Conservation (phyloP, 2,329 filamentous ascomycete genomes). For the Elsinoe batatas region DNA sequence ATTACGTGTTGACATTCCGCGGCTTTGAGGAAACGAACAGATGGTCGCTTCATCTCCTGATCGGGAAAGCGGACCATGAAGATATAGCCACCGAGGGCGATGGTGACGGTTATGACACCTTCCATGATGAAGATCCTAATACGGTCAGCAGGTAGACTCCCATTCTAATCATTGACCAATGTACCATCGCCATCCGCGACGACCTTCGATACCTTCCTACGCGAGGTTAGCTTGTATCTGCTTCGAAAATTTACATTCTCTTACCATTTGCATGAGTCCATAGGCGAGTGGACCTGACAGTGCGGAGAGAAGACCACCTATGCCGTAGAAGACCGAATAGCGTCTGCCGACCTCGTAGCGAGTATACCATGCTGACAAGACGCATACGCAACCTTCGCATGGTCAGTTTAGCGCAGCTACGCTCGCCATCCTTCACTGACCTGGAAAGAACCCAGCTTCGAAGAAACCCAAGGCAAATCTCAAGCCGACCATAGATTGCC, state of each 20-base stretch:
- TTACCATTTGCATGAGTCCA: conserved; percentile 26
- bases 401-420: neutral
- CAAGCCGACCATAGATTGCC: conserved; percentile 43
- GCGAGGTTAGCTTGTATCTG: neutral
- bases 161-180: neutral
- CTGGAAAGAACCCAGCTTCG: conserved; percentile 55
- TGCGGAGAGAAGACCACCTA: conserved; percentile 39
- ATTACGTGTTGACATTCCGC: conserved; percentile 42
- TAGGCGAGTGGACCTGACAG: conserved; percentile 36
- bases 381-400: conserved; percentile 47
- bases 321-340: conserved; percentile 40
- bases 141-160: conserved; percentile 28
- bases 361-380: conserved; percentile 36
- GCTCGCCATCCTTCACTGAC: neutral
- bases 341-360: conserved; percentile 31
- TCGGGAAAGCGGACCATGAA: conserved; percentile 39
- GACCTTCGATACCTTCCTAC: conserved; percentile 37
- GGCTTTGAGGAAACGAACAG: conserved; percentile 37
- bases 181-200: conserved; percentile 34
- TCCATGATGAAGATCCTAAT: conserved; percentile 35
- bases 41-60: conserved; percentile 36
- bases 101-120: conserved; percentile 31
- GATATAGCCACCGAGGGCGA: conserved; percentile 33
- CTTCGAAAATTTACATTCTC: neutral
- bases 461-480: conserved; percentile 53